Evolutionary conservation across 495 filamentous ascomycete genomes (phyloP), one percentile per base, ranked within the genome.

Genomic region (Podospora pseudocomata): DNA sequence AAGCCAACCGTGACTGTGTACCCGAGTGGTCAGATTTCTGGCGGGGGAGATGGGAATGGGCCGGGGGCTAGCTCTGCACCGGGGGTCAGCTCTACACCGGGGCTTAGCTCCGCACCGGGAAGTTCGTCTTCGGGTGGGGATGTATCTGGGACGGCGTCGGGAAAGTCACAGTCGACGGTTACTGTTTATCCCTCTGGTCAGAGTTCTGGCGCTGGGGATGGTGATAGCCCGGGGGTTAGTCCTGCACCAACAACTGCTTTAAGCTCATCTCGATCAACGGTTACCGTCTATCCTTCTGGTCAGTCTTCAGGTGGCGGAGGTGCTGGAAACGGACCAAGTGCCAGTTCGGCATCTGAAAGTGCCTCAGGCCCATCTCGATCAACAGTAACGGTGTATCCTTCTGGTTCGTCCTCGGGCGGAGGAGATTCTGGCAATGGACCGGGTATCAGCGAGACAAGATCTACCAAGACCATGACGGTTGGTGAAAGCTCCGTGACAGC

Each of bases 111-210:
- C 4, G 32, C 30, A 28, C 20, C 23, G 5, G 19, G 26, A 4
- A 32, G 5, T 27, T 28, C 20, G 20, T 16, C 54, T 56, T 56
- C 54, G 4, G 26, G 26, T 15, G 28, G 23, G 32, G 20, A 23
- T 15, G 26, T 60, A 23, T 26, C 58, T 23, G 58, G 18, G 18
- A 20, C 58, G 13, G 18, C 30, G 7, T 32, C 30, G 30, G 30
- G 30, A 7, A 32, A 32, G 30, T 32, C 55, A 4, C 55, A 5
- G 2, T 58, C 57, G n/a, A 65, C 59, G 30, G 16, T 61, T 7
- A 61, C 59, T 6, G 59, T 61, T 5, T 61, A 61, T 30, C 59
- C 59, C 9, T 20, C 61, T 39, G 32, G 30, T 3, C 61, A 63
- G 20, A 6, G 32, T 49, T 49, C 61, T 20, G 16, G 15, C 16